Conservation (phyloP, 2,329 filamentous ascomycete genomes). For the Aspergillus novoparasiticus region DNA sequence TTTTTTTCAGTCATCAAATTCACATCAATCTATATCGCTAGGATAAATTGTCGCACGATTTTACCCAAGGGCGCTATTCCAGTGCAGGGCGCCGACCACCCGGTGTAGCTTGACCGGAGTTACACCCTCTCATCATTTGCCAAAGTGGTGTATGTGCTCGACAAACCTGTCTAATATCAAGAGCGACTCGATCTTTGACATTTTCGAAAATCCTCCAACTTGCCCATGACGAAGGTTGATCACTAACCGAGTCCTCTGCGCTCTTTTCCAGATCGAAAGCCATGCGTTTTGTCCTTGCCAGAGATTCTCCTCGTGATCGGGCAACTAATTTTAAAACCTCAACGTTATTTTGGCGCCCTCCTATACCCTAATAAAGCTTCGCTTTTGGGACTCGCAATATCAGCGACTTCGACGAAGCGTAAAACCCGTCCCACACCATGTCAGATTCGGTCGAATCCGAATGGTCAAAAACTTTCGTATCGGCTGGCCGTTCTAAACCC, state of each 20-base stretch:
- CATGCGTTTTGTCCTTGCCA: constrained; percentile 28
- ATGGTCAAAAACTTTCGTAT: constrained; percentile 30
- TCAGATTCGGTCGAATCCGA: constrained; percentile 36
- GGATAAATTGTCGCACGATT: neutral
- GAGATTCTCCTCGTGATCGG: constrained; percentile 20
- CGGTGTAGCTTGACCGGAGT: constrained; percentile 25
- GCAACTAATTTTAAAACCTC: constrained; percentile 22
- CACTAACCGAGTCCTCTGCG: neutral
- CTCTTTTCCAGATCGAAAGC: constrained; percentile 19
- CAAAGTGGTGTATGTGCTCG: constrained; percentile 16
- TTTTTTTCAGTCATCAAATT: neutral
- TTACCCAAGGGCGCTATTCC: constrained; percentile 6
- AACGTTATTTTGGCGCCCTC: constrained; percentile 25
- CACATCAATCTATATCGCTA: neutral
- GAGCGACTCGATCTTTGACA: neutral
- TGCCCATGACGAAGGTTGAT: neutral
- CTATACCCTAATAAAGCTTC: constrained; percentile 20
- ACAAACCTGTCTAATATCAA: constrained; percentile 4
- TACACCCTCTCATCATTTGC: constrained; percentile 10
- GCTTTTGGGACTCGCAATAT: neutral
- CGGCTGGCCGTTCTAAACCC: constrained; percentile 26
- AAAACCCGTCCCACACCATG: constrained; percentile 25
- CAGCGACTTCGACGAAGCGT: constrained; percentile 1
- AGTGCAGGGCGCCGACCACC: constrained; percentile 14
- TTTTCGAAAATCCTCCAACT: neutral